These are phyloP conservation scores for Peterozyma xylosa DNA, from an alignment of 805 yeast species.

Conservation along the genomic window DNA sequence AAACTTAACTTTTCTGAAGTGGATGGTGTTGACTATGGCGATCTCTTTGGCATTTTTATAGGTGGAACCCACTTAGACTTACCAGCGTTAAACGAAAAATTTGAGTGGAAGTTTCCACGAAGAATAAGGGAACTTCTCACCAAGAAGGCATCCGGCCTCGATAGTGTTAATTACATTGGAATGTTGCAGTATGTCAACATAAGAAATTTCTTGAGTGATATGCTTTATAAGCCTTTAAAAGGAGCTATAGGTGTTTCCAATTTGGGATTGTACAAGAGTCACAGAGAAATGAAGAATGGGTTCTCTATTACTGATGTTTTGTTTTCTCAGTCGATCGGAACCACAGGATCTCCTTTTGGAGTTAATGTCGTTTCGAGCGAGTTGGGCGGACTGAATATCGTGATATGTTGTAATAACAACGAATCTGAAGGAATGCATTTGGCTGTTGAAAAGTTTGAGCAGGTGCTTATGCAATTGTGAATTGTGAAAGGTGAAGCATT, in stretches of 20 bases:
- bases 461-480: too few species aligned
- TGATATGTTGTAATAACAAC: neutral
- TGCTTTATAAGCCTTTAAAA: neutral
- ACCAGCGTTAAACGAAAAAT: neutral
- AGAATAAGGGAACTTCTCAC: neutral
- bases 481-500: too few species aligned
- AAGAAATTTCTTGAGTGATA: neutral
- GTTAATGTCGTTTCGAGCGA: conserved; percentile 1
- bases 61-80: neutral
- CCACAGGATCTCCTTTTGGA: neutral
- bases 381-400: conserved; percentile 6
- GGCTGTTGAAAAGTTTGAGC: too few species aligned
- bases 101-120: neutral
- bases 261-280: neutral
- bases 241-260: conserved; percentile 2
- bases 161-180: neutral
- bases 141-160: neutral
- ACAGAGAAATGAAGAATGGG: neutral
- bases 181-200: conserved; percentile 5
- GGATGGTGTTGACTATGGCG: neutral
- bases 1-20: neutral
- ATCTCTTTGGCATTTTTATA: conserved; percentile 5
- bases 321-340: conserved; percentile 5
- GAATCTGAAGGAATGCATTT: too few species aligned
- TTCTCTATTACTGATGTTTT: neutral